Conservation (phyloP, 257 asterid genomes). For the Nemophila menziesii region DNA sequence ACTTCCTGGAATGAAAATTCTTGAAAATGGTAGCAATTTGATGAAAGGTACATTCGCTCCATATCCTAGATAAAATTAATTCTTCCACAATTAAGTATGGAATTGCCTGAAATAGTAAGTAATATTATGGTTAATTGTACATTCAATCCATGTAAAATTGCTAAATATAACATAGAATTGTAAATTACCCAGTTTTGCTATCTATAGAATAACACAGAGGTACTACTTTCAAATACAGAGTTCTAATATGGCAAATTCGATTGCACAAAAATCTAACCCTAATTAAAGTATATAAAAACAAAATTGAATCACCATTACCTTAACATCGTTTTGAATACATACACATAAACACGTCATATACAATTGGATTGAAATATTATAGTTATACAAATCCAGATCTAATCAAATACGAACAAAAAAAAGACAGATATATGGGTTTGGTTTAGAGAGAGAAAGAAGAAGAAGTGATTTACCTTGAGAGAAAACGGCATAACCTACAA, state of each 20-base stretch:
- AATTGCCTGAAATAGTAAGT: conserved; percentile 33
- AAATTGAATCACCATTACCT: not conserved
- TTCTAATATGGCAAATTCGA: no score
- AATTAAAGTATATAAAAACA: no score
- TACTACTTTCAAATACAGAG: no score
- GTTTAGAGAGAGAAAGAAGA: not conserved
- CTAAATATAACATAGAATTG: not conserved
- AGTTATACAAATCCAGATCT: not conserved
- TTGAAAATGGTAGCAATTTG: conserved; percentile 52
- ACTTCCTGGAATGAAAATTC: conserved; percentile 73
- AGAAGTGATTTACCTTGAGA: not conserved
- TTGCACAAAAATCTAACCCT: not conserved
- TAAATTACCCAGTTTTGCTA: no score
- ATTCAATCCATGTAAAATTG: not conserved
- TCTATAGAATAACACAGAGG: not conserved
- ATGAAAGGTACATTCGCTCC: conserved; percentile 78
- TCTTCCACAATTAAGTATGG: conserved; percentile 29
- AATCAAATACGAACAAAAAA: not conserved
- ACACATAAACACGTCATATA: not conserved
- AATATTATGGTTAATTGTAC: not conserved
- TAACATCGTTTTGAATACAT: not conserved
- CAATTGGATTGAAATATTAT: not conserved
- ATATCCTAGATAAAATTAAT: conserved; percentile 54
- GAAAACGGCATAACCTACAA: not conserved
- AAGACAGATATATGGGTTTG: not conserved